Conservation (phyloP, 2,329 filamentous ascomycete species). For the Fusarium buxicola region DNA sequence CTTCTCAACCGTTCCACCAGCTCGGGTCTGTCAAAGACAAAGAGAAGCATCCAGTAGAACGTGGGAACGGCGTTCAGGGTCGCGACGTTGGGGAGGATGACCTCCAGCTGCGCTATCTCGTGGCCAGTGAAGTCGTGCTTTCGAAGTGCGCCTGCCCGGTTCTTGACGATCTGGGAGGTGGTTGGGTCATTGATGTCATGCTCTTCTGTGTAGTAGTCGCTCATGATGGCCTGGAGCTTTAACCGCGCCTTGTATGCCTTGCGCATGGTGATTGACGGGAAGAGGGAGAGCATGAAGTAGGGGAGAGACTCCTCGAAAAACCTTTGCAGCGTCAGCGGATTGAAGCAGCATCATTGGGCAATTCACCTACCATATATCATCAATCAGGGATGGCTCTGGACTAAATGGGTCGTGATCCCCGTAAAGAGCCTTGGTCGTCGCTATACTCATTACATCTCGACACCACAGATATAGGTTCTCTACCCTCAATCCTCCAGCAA, state of each 20-base stretch:
- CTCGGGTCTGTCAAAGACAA: slow-evolving; percentile 45
- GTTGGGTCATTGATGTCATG: slow-evolving; percentile 45
- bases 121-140: slow-evolving; percentile 44
- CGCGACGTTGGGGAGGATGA: slow-evolving; percentile 46
- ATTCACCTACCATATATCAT: slow-evolving; percentile 34
- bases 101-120: slow-evolving; percentile 48
- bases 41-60: slow-evolving; percentile 51
- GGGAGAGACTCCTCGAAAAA: slow-evolving; percentile 42
- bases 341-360: background rate
- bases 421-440: slow-evolving; percentile 55
- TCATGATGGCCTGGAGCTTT: slow-evolving; percentile 44
- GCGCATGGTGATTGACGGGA: slow-evolving; percentile 46
- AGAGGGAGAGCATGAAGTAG: slow-evolving; percentile 46
- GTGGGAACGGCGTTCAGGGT: slow-evolving; percentile 53
- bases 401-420: slow-evolving; percentile 57
- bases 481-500: slow-evolving; percentile 43
- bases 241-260: slow-evolving; percentile 47
- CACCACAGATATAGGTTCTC: slow-evolving; percentile 55
- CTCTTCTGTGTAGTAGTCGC: slow-evolving; percentile 47
- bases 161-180: slow-evolving; percentile 43
- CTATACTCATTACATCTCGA: slow-evolving; percentile 52
- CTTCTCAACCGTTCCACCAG: slow-evolving; percentile 35
- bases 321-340: slow-evolving; percentile 25
- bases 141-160: slow-evolving; percentile 46
- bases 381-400: slow-evolving; percentile 31